phyloP scores from a whole-genome alignment of 768 basidiomycete species.

The Tulasnella sp. region DNA sequence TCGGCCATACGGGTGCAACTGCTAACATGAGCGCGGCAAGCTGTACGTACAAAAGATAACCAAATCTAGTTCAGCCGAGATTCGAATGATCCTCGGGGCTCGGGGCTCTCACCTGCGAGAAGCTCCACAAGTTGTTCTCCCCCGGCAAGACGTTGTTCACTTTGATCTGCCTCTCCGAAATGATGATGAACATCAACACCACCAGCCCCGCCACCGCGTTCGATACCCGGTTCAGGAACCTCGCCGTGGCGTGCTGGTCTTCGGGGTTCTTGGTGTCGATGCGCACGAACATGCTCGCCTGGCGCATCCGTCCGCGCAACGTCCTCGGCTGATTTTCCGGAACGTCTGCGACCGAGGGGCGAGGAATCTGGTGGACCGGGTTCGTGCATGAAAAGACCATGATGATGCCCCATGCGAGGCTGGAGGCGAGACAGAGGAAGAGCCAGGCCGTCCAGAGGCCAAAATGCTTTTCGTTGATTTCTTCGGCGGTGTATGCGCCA shows the following conservation, averaged over 20 bases:
- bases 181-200: constrained; percentile 5
- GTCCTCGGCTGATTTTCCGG: not conserved
- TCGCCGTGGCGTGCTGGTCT: not conserved
- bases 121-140: constrained; percentile 19
- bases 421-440: constrained; percentile 14
- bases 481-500: not conserved
- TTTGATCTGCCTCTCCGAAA: constrained; percentile 20
- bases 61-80: too few species aligned
- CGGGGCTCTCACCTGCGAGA: constrained; percentile 1
- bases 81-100: too few species aligned
- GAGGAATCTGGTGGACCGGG: constrained; percentile 10
- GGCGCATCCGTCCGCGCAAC: not conserved
- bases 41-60: not conserved
- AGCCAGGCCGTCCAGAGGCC: constrained; percentile 22
- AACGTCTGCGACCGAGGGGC: not conserved
- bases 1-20: constrained; percentile 12
- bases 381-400: constrained; percentile 4
- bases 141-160: constrained; percentile 18
- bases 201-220: constrained; percentile 6
- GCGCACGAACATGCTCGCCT: constrained; percentile 11
- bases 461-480: constrained; percentile 22
- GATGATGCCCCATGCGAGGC: not conserved
- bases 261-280: not conserved
- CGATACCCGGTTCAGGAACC: not conserved
- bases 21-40: constrained; percentile 17